Evolutionary conservation across 139 green algal species (phyloP).

Genomic region (Chlamydomonas asymmetrica): DNA sequence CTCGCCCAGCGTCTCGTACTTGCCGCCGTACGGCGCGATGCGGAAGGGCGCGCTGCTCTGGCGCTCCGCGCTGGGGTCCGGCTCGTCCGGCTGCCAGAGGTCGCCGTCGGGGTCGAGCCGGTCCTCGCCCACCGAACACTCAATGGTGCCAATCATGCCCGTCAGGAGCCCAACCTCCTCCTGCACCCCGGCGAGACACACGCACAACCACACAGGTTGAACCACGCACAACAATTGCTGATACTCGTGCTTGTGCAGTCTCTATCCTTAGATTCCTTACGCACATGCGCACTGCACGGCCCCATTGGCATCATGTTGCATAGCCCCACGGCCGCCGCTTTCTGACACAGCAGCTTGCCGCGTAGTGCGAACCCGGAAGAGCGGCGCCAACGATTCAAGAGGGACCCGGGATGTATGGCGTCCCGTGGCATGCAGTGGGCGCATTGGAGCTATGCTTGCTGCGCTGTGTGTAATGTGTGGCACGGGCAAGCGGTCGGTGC

Average conservation of each 20-base stretch:
- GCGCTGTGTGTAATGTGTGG: too few species aligned
- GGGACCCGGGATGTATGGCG: too few species aligned
- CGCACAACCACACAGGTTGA: slow-evolving; percentile 8
- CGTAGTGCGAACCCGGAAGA: too few species aligned
- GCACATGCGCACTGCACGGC: slow-evolving; percentile 4
- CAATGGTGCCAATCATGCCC: slow-evolving; percentile 73
- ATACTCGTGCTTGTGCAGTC: too few species aligned
- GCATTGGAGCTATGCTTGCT: too few species aligned
- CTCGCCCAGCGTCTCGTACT: slow-evolving; percentile 15
- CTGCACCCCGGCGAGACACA: slow-evolving; percentile 2
- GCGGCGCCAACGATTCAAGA: too few species aligned
- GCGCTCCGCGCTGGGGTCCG: slow-evolving; percentile 65
- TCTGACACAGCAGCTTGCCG: too few species aligned
- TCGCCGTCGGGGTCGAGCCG: slow-evolving; percentile 69
- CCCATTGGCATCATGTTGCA: slow-evolving; percentile 35
- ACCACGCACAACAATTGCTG: background rate
- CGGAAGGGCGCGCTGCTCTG: slow-evolving; percentile 74
- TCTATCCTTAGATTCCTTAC: too few species aligned
- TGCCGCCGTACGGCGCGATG: slow-evolving; percentile 67
- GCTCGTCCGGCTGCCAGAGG: slow-evolving; percentile 67
- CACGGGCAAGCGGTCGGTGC: too few species aligned
- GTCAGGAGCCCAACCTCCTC: too few species aligned
- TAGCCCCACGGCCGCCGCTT: too few species aligned
- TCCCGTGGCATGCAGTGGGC: too few species aligned
- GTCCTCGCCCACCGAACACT: slow-evolving; percentile 72